These are phyloP conservation scores for Salvia splendens DNA, from an alignment of 257 asterid species.

Conservation along the genomic window DNA sequence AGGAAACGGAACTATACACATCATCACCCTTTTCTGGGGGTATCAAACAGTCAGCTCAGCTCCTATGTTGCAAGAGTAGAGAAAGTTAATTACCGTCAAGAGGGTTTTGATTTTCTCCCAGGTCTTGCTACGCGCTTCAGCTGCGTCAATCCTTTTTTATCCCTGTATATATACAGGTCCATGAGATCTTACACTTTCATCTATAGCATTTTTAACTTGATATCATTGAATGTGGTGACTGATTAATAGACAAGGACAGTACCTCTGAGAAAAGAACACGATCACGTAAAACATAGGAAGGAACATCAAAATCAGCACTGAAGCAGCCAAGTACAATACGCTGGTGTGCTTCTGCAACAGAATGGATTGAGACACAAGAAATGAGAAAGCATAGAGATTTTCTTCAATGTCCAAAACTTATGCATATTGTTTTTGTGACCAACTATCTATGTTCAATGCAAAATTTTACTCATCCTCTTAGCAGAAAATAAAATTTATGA, in stretches of 20 bases:
- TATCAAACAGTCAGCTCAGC: no score
- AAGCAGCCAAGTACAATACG: constrained; percentile 62
- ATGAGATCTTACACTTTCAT: neutral
- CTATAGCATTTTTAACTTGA: neutral
- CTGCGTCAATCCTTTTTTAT: no score
- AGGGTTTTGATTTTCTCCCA: no score
- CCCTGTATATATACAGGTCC: no score
- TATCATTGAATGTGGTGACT: neutral
- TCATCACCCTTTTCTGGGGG: neutral
- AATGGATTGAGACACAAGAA: constrained; percentile 12
- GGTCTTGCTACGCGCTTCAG: no score
- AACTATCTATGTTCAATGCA: neutral
- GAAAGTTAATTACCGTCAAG: constrained; percentile 19
- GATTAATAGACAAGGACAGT: constrained; percentile 32
- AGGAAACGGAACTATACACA: neutral
- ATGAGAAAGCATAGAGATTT: constrained; percentile 12
- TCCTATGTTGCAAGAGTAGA: neutral
- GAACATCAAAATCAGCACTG: constrained; percentile 74
- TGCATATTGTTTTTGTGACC: neutral
- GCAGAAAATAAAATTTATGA: neutral
- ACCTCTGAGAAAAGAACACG: constrained; percentile 77
- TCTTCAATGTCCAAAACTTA: neutral
- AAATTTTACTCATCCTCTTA: neutral
- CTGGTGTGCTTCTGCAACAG: constrained; percentile 72
- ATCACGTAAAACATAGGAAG: constrained; percentile 77